Conservation (phyloP, 169 alveolate species). For the Neospora caninum region DNA sequence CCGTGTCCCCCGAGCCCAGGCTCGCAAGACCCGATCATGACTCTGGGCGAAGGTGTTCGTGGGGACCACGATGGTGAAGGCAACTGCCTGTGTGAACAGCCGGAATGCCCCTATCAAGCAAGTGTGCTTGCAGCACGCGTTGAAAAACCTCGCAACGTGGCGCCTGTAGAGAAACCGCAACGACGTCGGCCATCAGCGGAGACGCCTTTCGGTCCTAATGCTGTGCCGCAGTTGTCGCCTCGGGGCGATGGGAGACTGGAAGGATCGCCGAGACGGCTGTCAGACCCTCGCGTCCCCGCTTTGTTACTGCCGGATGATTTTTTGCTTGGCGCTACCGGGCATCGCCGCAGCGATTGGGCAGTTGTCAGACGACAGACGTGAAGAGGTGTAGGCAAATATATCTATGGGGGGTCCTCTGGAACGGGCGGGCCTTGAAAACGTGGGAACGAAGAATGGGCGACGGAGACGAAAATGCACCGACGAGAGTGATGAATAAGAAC, state of each 20-base stretch:
- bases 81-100: not conserved
- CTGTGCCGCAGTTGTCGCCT: not conserved
- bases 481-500: not conserved
- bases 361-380: not conserved
- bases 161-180: not conserved
- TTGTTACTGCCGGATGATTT: not conserved
- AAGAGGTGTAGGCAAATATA: not conserved
- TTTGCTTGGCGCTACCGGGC: not conserved
- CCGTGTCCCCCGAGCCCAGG: not conserved
- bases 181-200: not conserved
- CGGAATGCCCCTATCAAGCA: not conserved
- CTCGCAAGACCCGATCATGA: not conserved
- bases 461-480: not conserved
- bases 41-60: not conserved
- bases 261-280: not conserved
- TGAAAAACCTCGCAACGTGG: not conserved
- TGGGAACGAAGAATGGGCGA: not conserved
- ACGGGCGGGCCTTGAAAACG: no score
- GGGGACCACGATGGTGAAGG: not conserved
- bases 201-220: not conserved
- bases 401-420: not conserved
- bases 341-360: not conserved
- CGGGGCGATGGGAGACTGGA: conserved; percentile 25
- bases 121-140: not conserved
- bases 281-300: conserved; percentile 3